Conservation (phyloP, 331 rosid species). For the Stylosanthes scabra region DNA sequence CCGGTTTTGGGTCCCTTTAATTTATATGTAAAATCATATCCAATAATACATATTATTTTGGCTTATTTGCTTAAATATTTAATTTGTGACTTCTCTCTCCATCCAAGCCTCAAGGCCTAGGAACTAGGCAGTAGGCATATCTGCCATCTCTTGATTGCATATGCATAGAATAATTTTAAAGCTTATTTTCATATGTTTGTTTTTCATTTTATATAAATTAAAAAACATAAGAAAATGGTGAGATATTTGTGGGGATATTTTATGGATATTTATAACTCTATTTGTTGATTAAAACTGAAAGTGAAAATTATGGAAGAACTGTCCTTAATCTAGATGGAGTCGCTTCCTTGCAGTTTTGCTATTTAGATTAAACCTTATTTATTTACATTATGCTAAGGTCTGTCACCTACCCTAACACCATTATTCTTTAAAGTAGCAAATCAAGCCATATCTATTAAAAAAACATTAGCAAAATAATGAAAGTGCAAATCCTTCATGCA, state of each 20-base stretch:
- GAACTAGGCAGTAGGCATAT: neutral
- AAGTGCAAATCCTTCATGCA: neutral
- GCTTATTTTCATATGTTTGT: too few species aligned
- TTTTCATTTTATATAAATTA: neutral
- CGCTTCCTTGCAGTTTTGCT: neutral
- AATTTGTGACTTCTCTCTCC: neutral
- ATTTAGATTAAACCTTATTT: neutral
- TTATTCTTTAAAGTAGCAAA: slow-evolving; percentile 4
- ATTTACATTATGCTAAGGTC: neutral
- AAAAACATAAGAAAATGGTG: neutral
- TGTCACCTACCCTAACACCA: neutral
- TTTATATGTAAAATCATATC: too few species aligned
- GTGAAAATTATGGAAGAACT: neutral
- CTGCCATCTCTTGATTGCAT: too few species aligned
- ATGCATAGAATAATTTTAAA: neutral
- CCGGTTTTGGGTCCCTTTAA: too few species aligned
- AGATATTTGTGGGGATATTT: neutral
- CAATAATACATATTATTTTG: neutral
- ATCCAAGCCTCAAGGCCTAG: neutral
- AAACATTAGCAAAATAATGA: neutral
- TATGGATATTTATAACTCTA: neutral
- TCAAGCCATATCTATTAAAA: neutral
- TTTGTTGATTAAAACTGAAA: neutral
- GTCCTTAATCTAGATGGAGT: neutral
- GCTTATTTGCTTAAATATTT: neutral